These are phyloP conservation scores for Saksenaea oblongispora DNA, from an alignment of 371 early-diverging fungal genomes.

Conservation along the genomic window DNA sequence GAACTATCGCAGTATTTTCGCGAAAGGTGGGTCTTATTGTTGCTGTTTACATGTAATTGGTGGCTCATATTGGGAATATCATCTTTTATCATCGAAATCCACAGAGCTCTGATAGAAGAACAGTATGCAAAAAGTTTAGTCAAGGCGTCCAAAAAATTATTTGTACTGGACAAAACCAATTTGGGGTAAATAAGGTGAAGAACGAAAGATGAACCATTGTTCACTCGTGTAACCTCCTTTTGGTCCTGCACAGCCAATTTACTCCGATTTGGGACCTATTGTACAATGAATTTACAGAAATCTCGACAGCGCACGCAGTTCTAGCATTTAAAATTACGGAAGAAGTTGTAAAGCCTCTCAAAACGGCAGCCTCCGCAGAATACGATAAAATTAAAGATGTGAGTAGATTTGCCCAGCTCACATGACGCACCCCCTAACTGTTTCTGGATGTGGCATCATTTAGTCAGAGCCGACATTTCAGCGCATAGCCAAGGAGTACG, in stretches of 20 bases:
- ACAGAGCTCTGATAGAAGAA: conserved; percentile 50
- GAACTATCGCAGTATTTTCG: conserved; percentile 50
- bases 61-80: neutral
- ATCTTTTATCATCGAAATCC: neutral
- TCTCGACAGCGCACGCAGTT: conserved; percentile 45
- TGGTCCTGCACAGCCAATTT: conserved; percentile 16
- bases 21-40: conserved; percentile 35
- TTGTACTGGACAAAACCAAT: conserved; percentile 38
- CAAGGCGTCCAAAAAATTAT: conserved; percentile 48
- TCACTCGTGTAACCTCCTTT: conserved; percentile 11
- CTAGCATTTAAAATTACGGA: conserved; percentile 41
- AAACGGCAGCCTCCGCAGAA: conserved; percentile 15
- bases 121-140: conserved; percentile 49
- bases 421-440: neutral
- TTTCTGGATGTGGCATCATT: neutral
- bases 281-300: conserved; percentile 40
- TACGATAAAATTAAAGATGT: conserved; percentile 17
- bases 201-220: conserved; percentile 6
- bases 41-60: neutral
- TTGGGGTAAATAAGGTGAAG: conserved; percentile 39
- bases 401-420: neutral
- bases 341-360: conserved; percentile 43
- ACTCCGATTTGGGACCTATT: conserved; percentile 42
- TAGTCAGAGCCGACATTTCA: conserved; percentile 43
- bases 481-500: conserved; percentile 44